phyloP scores from a whole-genome alignment of 2,329 filamentous ascomycete species.

The Botrytis hyacinthi region DNA sequence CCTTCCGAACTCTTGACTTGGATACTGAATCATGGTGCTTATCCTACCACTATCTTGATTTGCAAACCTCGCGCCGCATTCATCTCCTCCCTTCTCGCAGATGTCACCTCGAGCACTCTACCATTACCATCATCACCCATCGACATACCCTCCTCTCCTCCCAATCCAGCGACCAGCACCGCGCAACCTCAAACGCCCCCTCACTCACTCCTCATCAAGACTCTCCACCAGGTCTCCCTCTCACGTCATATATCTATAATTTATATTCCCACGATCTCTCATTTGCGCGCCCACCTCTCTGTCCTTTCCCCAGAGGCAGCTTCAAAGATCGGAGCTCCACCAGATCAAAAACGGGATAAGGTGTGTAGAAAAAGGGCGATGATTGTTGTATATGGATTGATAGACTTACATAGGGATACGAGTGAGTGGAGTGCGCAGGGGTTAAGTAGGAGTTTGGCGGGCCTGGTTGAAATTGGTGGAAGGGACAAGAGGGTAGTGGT shows the following conservation, averaged over 20 bases:
- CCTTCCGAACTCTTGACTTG: slow-evolving; percentile 63
- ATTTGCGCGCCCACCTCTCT: slow-evolving; percentile 73
- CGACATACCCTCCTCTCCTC: slow-evolving; percentile 14
- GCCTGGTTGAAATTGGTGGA: slow-evolving; percentile 59
- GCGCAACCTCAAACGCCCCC: slow-evolving; percentile 20
- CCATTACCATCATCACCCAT: slow-evolving; percentile 18
- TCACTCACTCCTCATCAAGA: slow-evolving; percentile 55
- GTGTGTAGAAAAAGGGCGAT: slow-evolving; percentile 27
- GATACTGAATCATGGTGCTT: slow-evolving; percentile 54
- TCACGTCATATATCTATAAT: slow-evolving; percentile 67
- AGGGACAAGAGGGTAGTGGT: slow-evolving; percentile 46
- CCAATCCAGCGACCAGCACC: neutral
- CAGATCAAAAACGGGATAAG: slow-evolving; percentile 2
- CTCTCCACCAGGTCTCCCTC: slow-evolving; percentile 66
- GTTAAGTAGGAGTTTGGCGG: slow-evolving; percentile 59
- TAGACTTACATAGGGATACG: slow-evolving; percentile 64
- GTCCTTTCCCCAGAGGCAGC: slow-evolving; percentile 38
- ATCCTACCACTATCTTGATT: slow-evolving; percentile 67
- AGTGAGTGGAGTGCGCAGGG: slow-evolving; percentile 77
- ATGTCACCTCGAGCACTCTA: slow-evolving; percentile 40
- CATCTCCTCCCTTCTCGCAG: slow-evolving; percentile 54
- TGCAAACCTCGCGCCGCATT: slow-evolving; percentile 67
- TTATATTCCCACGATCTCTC: slow-evolving; percentile 73
- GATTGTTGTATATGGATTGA: slow-evolving; percentile 63
- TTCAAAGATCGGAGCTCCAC: slow-evolving; percentile 13